A percentile compares a stretch with the other conserved stretches of the same genome.
Evolutionary conservation across 129 eudicot species (phyloP).

Genomic region (Flaveria ramosissima): DNA sequence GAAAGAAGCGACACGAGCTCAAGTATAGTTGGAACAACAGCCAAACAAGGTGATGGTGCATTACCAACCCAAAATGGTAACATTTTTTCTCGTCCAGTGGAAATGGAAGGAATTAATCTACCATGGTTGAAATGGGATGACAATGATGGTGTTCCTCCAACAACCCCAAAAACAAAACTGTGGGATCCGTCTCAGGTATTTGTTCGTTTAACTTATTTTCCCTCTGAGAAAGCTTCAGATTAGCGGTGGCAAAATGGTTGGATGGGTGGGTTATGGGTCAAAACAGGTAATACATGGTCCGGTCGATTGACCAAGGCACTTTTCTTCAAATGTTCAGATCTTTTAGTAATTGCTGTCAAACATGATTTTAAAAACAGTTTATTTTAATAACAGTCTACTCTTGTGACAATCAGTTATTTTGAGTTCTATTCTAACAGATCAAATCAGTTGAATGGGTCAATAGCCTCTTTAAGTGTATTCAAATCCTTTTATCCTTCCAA

Average conservation of each 20-base stretch:
- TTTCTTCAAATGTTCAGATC: neutral
- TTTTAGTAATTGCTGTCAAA: neutral
- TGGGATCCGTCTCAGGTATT: conserved; percentile 76
- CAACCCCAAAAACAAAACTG: conserved; percentile 54
- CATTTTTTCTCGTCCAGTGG: conserved; percentile 52
- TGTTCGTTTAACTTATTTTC: neutral
- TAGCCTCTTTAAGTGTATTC: neutral
- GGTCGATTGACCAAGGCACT: neutral
- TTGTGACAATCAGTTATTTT: neutral
- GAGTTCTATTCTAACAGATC: neutral
- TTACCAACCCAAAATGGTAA: conserved; percentile 38
- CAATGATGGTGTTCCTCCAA: conserved; percentile 50
- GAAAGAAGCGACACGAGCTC: conserved; percentile 96
- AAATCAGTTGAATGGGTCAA: neutral
- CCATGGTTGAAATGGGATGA: conserved; percentile 99
- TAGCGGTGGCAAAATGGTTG: neutral
- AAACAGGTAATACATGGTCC: neutral
- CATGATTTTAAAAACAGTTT: neutral
- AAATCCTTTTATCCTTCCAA: neutral
- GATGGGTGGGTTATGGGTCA: neutral
- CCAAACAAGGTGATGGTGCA: conserved; percentile 39
- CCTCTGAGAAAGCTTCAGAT: neutral
- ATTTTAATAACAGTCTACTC: too few relatives aligned
- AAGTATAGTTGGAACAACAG: conserved; percentile 47
- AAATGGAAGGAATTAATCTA: conserved; percentile 74